phyloP scores from a whole-genome alignment of 371 early-diverging fungal species.

The Batkoa obscura region DNA sequence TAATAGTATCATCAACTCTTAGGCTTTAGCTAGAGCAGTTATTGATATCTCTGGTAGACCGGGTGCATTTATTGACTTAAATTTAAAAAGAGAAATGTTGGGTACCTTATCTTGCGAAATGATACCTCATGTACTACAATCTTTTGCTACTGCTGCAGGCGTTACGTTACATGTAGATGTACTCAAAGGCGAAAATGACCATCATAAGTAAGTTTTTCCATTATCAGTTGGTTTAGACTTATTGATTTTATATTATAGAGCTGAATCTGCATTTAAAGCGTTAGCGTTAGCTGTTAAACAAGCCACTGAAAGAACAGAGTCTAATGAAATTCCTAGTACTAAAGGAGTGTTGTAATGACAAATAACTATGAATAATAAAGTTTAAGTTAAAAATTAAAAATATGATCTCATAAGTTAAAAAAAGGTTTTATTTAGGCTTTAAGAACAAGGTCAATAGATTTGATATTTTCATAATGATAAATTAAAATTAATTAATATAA shows the following conservation, averaged over 20 bases:
- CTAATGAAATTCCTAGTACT: constrained; percentile 75
- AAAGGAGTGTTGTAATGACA: constrained; percentile 68
- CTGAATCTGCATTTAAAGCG: constrained; percentile 92
- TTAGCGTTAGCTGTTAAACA: constrained; percentile 81
- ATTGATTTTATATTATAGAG: constrained; percentile 20
- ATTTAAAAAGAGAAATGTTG: constrained; percentile 73
- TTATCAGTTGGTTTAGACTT: too few relatives aligned
- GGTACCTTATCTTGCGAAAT: constrained; percentile 83
- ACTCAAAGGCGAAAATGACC: constrained; percentile 80
- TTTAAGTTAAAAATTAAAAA: too few relatives aligned
- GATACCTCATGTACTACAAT: constrained; percentile 86
- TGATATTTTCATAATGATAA: too few relatives aligned
- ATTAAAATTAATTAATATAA: too few relatives aligned
- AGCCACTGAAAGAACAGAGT: constrained; percentile 62
- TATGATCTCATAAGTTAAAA: too few relatives aligned
- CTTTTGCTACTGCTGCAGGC: constrained; percentile 78
- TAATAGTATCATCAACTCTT: neutral
- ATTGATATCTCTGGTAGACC: constrained; percentile 95
- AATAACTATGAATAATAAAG: too few relatives aligned
- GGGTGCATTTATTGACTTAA: constrained; percentile 57
- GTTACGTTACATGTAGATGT: constrained; percentile 92
- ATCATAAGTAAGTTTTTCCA: constrained; percentile 46
- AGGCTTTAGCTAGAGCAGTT: constrained; percentile 82
- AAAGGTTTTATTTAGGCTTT: too few relatives aligned
- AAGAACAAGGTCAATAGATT: too few relatives aligned